phyloP scores from a whole-genome alignment of 345 rosid genomes.

The Ricinus communis region DNA sequence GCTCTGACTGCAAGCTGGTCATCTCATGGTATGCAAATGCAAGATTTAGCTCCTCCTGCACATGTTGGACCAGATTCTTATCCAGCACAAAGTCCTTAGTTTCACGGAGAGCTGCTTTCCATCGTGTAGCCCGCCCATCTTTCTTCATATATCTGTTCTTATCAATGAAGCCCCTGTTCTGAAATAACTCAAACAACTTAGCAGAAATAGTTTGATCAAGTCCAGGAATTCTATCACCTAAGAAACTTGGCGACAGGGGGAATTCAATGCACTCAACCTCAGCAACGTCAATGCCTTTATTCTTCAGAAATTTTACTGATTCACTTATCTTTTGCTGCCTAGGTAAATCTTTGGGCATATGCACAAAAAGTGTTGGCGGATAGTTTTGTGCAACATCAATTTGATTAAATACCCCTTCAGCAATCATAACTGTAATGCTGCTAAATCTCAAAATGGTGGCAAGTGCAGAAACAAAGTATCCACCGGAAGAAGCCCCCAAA shows the following conservation, averaged over 20 bases:
- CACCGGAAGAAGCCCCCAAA: slow-evolving; percentile 95
- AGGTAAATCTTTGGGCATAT: slow-evolving; percentile 75
- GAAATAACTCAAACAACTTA: slow-evolving; percentile 55
- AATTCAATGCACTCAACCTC: slow-evolving; percentile 74
- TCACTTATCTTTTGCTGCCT: slow-evolving; percentile 68
- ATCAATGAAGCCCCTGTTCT: slow-evolving; percentile 59
- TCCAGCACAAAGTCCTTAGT: slow-evolving; percentile 38
- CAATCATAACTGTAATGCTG: slow-evolving; percentile 79
- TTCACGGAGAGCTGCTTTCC: slow-evolving; percentile 57
- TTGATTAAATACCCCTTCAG: slow-evolving; percentile 68
- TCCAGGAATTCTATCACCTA: slow-evolving; percentile 68
- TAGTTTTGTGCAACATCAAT: slow-evolving; percentile 56
- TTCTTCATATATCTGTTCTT: slow-evolving; percentile 68
- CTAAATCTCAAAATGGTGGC: slow-evolving; percentile 58
- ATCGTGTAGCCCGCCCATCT: slow-evolving; percentile 67
- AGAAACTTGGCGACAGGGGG: slow-evolving; percentile 47
- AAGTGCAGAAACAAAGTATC: slow-evolving; percentile 77
- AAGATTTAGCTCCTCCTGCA: slow-evolving; percentile 87
- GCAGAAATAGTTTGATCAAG: slow-evolving; percentile 46
- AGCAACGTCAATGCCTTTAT: slow-evolving; percentile 67
- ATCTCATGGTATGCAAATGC: slow-evolving; percentile 93
- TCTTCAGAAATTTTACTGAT: slow-evolving; percentile 48
- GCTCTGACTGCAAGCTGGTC: slow-evolving; percentile 84
- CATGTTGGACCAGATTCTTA: slow-evolving; percentile 54
- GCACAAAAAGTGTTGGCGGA: slow-evolving; percentile 86